Conservation (phyloP, 208 protist genomes). For the Wallacemonas sp. region DNA sequence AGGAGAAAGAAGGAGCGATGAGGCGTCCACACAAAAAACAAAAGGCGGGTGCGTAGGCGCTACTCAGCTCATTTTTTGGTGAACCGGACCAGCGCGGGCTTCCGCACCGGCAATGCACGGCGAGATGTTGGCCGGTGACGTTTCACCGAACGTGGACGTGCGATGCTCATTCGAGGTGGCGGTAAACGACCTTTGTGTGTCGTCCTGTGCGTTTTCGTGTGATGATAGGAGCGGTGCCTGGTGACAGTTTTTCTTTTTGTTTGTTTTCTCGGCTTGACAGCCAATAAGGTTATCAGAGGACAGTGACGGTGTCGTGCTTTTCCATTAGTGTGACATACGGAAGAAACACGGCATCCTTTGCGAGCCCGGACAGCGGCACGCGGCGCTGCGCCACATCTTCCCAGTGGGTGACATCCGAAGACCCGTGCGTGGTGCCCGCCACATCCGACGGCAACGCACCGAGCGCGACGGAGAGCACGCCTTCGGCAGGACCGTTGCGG, state of each 20-base stretch:
- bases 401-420: too few species aligned
- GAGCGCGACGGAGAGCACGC: not conserved
- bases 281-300: conserved; percentile 17
- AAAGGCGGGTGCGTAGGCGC: too few species aligned
- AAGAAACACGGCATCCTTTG: conserved; percentile 25
- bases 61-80: too few species aligned
- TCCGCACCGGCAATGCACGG: too few species aligned
- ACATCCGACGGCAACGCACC: not conserved
- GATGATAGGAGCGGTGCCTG: too few species aligned
- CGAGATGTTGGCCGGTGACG: too few species aligned
- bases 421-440: not conserved
- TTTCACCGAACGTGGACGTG: too few species aligned
- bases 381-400: not conserved
- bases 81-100: too few species aligned
- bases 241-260: conserved; percentile 6
- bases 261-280: too few species aligned
- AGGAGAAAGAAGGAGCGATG: not conserved
- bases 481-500: not conserved
- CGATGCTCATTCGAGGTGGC: too few species aligned
- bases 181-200: too few species aligned
- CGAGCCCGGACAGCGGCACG: not conserved
- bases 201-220: too few species aligned
- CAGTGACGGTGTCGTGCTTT: conserved; percentile 32
- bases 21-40: not conserved
- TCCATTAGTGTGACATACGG: conserved; percentile 70